A percentile compares a stretch with the other conserved stretches of the same genome.
Conservation (phyloP, 768 basidiomycete species). For the Suillus weaverae region DNA sequence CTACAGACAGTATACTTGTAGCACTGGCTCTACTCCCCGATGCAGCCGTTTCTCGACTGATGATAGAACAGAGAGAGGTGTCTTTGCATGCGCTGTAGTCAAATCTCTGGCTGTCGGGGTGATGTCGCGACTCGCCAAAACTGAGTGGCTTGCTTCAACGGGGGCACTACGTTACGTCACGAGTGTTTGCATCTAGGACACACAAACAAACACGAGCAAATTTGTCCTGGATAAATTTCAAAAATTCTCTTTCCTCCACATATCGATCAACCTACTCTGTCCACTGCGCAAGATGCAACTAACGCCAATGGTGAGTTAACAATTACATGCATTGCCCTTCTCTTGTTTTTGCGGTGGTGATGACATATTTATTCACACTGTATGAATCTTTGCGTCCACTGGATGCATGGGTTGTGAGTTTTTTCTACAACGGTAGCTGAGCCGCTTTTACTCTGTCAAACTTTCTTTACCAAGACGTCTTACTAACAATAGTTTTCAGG, state of each 20-base stretch:
- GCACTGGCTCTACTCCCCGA: not conserved
- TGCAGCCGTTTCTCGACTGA: not conserved
- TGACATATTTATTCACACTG: conserved; percentile 75
- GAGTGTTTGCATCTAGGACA: not conserved
- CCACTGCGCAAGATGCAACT: not conserved
- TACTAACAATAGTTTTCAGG: conserved; percentile 12
- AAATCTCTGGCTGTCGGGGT: not conserved
- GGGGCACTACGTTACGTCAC: too few species aligned
- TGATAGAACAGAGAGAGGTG: not conserved
- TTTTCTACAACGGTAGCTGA: conserved; percentile 89
- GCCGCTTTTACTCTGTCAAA: conserved; percentile 24
- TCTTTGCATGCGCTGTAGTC: not conserved
- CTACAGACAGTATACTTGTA: not conserved
- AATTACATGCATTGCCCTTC: conserved; percentile 1
- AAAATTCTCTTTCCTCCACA: not conserved
- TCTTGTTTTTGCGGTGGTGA: conserved; percentile 38
- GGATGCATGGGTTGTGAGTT: conserved; percentile 49
- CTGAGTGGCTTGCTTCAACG: not conserved
- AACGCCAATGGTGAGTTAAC: conserved; percentile 18
- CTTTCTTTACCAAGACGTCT: not conserved
- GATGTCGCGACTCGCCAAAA: not conserved
- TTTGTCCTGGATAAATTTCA: not conserved
- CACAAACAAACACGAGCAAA: conserved; percentile 2
- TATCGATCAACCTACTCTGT: not conserved
- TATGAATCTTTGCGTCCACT: conserved; percentile 53